Percentiles rank a stretch among this genome's conserved stretches.
Conservation (phyloP, 345 rosid genomes). For the Excoecaria agallocha region DNA sequence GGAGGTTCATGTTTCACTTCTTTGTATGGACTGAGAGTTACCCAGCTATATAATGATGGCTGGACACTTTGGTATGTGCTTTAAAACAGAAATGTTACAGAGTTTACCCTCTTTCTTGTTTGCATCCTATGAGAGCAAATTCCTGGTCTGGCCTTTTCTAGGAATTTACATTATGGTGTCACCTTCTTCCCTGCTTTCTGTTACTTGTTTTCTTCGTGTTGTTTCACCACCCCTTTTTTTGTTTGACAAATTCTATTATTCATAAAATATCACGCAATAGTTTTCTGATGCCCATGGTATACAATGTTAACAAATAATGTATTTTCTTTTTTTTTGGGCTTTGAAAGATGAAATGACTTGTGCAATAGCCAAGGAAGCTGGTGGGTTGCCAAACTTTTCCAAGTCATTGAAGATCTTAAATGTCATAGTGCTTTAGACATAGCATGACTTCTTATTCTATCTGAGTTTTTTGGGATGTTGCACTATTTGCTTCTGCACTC, state of each 20-base stretch:
- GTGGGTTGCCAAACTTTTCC: background rate
- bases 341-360: background rate
- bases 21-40: background rate
- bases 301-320: background rate
- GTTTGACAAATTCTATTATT: background rate
- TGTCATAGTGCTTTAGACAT: background rate
- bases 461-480: too few species aligned
- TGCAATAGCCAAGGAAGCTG: background rate
- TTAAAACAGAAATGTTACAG: background rate
- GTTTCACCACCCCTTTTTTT: background rate
- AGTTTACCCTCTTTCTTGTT: background rate
- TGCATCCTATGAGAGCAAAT: background rate
- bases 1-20: too few species aligned
- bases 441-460: slow-evolving; percentile 11
- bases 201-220: background rate
- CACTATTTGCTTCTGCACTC: too few species aligned
- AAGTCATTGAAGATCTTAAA: background rate
- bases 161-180: too few species aligned
- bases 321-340: background rate
- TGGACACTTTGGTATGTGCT: too few species aligned
- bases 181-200: too few species aligned
- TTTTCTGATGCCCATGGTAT: background rate
- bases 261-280: background rate
- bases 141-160: too few species aligned
- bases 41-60: too few species aligned